A percentile compares a stretch with the other conserved stretches of the same genome.
These are phyloP conservation scores for Garcia nutans DNA, from an alignment of 345 rosid species.

Conservation along the genomic window DNA sequence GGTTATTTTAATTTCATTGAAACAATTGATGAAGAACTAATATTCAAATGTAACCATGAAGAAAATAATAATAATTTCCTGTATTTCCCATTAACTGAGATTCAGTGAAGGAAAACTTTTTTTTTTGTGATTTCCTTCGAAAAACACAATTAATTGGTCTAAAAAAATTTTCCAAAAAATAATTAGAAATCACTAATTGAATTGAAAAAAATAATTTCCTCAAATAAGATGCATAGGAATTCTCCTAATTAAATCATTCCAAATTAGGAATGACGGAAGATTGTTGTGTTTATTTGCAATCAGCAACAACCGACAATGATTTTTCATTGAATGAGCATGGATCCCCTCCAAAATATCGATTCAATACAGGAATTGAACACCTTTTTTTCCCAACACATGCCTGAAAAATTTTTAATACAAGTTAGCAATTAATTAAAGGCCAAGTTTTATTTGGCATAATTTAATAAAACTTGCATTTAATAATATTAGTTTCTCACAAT, in stretches of 20 bases:
- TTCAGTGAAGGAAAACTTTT: background rate
- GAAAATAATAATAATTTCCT: background rate
- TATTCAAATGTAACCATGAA: background rate
- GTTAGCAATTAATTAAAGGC: background rate
- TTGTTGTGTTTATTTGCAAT: constrained; percentile 37
- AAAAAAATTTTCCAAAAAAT: no score
- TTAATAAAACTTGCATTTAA: no score
- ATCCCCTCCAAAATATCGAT: constrained; percentile 40
- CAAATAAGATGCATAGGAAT: background rate
- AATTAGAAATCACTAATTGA: no score
- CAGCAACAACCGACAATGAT: constrained; percentile 56
- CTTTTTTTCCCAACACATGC: constrained; percentile 51
- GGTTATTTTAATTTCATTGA: no score
- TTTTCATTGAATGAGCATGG: constrained; percentile 50
- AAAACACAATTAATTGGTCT: no score
- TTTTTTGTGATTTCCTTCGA: background rate
- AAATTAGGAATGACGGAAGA: background rate
- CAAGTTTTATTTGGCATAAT: background rate
- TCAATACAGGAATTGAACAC: constrained; percentile 48
- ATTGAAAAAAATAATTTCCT: background rate
- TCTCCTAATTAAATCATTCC: background rate
- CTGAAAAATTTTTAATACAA: constrained; percentile 22
- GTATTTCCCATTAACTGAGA: no score
- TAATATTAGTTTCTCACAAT: no score
- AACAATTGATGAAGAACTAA: no score